These are phyloP conservation scores for Rheum nobile DNA, from an alignment of 148 eudicot species.

Conservation along the genomic window DNA sequence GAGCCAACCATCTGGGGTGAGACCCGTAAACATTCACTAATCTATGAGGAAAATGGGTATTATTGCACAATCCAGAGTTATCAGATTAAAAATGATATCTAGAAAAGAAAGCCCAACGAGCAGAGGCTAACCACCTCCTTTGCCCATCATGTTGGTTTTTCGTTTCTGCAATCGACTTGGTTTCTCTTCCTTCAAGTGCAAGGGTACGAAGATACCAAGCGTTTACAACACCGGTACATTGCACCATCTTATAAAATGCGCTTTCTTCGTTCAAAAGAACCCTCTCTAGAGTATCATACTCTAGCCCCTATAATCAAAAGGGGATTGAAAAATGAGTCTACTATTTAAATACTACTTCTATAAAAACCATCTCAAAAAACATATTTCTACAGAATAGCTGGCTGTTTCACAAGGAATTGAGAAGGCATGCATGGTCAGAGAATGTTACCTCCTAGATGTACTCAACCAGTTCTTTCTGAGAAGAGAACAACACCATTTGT, in stretches of 20 bases:
- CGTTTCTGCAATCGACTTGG: slow-evolving; percentile 27
- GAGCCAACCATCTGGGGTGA: too few species aligned
- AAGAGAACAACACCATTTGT: slow-evolving; percentile 60
- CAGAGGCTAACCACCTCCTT: slow-evolving; percentile 59
- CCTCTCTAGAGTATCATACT: slow-evolving; percentile 66
- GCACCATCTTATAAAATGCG: slow-evolving; percentile 91
- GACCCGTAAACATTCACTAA: too few species aligned
- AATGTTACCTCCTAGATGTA: slow-evolving; percentile 63
- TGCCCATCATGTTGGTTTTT: slow-evolving; percentile 41
- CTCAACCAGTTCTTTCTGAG: slow-evolving; percentile 59
- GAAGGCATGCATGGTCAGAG: not conserved
- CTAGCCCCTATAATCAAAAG: slow-evolving; percentile 50
- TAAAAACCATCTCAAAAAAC: not conserved
- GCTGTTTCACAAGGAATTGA: not conserved
- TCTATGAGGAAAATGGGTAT: too few species aligned
- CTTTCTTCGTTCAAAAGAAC: slow-evolving; percentile 55
- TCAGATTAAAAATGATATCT: too few species aligned
- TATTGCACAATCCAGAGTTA: too few species aligned
- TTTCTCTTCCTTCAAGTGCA: slow-evolving; percentile 37
- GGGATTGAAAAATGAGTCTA: not conserved
- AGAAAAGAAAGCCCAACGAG: slow-evolving; percentile 79
- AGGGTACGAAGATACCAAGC: slow-evolving; percentile 77
- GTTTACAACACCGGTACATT: slow-evolving; percentile 87
- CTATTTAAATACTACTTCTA: too few species aligned
- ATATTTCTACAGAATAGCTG: not conserved